Evolutionary conservation across 495 filamentous ascomycete genomes (phyloP).

Genomic region (Jackrogersella multiformis): DNA sequence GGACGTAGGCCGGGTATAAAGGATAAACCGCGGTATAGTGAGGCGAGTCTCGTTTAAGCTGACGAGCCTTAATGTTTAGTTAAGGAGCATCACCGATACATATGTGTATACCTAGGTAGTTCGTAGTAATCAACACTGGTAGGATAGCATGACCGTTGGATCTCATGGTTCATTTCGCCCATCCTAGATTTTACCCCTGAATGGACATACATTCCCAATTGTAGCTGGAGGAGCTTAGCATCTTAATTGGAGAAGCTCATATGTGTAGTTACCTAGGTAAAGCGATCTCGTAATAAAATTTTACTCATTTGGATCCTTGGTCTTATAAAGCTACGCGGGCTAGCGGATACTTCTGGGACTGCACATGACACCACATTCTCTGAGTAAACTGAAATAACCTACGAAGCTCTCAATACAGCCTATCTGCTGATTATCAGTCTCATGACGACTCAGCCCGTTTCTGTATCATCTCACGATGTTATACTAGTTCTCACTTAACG

Average conservation of each 20-base stretch:
- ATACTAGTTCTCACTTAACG: no score
- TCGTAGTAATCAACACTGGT: background rate
- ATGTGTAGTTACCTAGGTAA: background rate
- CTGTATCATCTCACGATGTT: no score
- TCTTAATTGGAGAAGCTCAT: background rate
- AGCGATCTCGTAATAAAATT: background rate
- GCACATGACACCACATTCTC: background rate
- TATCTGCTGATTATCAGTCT: no score
- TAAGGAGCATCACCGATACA: background rate
- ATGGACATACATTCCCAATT: background rate
- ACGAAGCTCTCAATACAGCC: no score
- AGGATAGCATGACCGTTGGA: background rate
- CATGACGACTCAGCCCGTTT: no score
- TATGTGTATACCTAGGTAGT: no score
- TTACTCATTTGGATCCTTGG: background rate
- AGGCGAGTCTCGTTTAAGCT: background rate
- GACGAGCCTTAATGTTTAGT: background rate
- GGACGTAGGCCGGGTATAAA: slow-evolving; percentile 3
- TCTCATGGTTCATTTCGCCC: background rate
- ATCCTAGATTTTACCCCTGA: background rate
- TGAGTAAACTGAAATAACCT: no score
- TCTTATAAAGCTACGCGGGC: background rate
- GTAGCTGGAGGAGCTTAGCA: background rate
- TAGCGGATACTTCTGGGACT: background rate
- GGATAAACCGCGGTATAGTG: background rate